phyloP scores from a whole-genome alignment of 441 rosid genomes.

The Arabidopsis hybrid region DNA sequence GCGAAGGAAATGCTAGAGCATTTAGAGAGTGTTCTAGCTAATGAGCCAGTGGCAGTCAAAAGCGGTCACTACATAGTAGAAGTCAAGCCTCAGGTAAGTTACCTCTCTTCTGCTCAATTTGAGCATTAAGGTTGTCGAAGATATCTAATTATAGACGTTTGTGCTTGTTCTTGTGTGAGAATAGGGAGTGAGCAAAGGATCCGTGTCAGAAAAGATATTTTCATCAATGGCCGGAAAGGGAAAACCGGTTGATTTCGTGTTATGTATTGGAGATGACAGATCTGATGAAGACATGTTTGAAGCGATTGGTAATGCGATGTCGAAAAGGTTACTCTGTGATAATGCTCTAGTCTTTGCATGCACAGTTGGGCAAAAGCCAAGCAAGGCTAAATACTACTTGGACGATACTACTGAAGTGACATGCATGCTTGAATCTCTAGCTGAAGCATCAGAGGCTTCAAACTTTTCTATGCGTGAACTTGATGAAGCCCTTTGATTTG shows the following conservation, averaged over 20 bases:
- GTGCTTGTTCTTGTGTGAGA: slow-evolving; percentile 16
- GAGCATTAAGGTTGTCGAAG: neutral
- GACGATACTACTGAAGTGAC: slow-evolving; percentile 63
- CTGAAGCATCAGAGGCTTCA: slow-evolving; percentile 45
- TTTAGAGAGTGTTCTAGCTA: slow-evolving; percentile 60
- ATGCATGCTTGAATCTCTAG: slow-evolving; percentile 51
- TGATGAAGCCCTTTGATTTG: slow-evolving; percentile 41
- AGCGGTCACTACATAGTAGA: slow-evolving; percentile 62
- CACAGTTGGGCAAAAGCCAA: slow-evolving; percentile 96
- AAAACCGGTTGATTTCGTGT: slow-evolving; percentile 47
- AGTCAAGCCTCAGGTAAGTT: slow-evolving; percentile 61
- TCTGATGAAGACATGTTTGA: slow-evolving; percentile 54
- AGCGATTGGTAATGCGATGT: slow-evolving; percentile 49
- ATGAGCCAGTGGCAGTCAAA: slow-evolving; percentile 64
- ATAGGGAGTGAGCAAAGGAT: slow-evolving; percentile 53
- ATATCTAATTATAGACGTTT: neutral
- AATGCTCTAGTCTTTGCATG: slow-evolving; percentile 53
- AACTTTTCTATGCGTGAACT: slow-evolving; percentile 45
- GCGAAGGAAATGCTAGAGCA: slow-evolving; percentile 67
- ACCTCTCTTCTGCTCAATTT: neutral
- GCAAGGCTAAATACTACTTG: slow-evolving; percentile 93
- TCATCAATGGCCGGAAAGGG: slow-evolving; percentile 49
- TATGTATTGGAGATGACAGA: slow-evolving; percentile 51
- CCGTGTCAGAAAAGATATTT: slow-evolving; percentile 47
- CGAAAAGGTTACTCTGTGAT: slow-evolving; percentile 37